Conservation (phyloP, 2,329 filamentous ascomycete genomes). For the Dendrostoma leiphaemia region DNA sequence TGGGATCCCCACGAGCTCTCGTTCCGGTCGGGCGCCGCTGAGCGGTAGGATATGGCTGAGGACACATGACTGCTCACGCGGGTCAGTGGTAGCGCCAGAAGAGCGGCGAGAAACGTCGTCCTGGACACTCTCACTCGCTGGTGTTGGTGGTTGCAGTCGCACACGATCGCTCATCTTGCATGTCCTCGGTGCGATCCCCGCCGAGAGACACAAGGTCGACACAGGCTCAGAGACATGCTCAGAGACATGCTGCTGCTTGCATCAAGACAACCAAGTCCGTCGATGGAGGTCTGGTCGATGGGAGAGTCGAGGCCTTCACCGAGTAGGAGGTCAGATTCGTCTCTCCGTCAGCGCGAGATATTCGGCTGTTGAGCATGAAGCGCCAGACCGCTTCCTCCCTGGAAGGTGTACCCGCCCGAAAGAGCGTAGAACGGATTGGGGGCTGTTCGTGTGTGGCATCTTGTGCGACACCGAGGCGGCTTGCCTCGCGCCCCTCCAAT, state of each 20-base stretch:
- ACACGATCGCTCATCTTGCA: slow-evolving; percentile 18
- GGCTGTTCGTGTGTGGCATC: not conserved
- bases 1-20: not conserved
- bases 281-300: too few species aligned
- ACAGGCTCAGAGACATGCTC: not conserved
- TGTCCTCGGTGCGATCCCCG: slow-evolving; percentile 6
- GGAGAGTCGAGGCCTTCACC: too few species aligned
- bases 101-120: too few species aligned
- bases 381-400: not conserved
- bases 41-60: not conserved
- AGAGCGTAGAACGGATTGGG: not conserved
- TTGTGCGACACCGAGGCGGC: not conserved
- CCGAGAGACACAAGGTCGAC: slow-evolving; percentile 2
- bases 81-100: not conserved
- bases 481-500: slow-evolving; percentile 1
- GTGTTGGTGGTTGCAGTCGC: slow-evolving; percentile 5
- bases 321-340: too few species aligned
- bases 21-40: not conserved
- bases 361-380: not conserved
- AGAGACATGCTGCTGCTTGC: not conserved
- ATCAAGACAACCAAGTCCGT: not conserved
- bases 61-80: not conserved
- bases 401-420: not conserved
- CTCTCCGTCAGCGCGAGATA: too few species aligned
- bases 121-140: not conserved